phyloP scores from a whole-genome alignment of 1,284 basidiomycete genomes.

The Fistulinella staudtii region DNA sequence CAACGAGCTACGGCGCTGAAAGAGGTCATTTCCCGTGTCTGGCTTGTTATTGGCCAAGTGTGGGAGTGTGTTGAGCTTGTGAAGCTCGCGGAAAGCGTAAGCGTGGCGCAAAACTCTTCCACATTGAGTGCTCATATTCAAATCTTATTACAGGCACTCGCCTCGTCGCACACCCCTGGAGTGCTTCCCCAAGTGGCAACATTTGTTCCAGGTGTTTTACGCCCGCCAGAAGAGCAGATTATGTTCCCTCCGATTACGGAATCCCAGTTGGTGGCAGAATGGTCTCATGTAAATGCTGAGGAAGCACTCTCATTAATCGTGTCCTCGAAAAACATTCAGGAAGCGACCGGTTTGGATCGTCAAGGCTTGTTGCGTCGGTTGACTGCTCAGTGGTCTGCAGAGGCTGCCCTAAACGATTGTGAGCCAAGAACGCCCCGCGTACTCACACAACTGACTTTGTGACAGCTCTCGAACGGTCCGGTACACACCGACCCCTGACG shows the following conservation, averaged over 20 bases:
- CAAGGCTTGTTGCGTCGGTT: constrained; percentile 53
- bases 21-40: constrained; percentile 62
- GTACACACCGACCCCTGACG: constrained; percentile 55
- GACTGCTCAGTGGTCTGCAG: constrained; percentile 64
- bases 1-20: constrained; percentile 58
- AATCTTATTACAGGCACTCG: constrained; percentile 34
- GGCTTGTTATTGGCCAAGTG: constrained; percentile 64
- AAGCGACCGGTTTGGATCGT: constrained; percentile 60
- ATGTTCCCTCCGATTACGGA: constrained; percentile 25
- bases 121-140: constrained; percentile 12
- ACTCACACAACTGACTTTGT: constrained; percentile 3
- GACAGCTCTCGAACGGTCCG: constrained; percentile 57
- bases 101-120: constrained; percentile 15
- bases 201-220: constrained; percentile 30
- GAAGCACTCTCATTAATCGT: constrained; percentile 53
- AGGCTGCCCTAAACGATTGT: constrained; percentile 76
- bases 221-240: constrained; percentile 29
- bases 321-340: constrained; percentile 50
- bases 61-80: constrained; percentile 65
- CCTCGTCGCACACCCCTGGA: constrained; percentile 26
- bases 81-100: constrained; percentile 55
- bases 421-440: constrained; percentile 31
- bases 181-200: constrained; percentile 33
- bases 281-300: constrained; percentile 49
- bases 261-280: constrained; percentile 9